Conservation (phyloP, 1,139 yeast species). For the Debaryomycetaceae sp. region DNA sequence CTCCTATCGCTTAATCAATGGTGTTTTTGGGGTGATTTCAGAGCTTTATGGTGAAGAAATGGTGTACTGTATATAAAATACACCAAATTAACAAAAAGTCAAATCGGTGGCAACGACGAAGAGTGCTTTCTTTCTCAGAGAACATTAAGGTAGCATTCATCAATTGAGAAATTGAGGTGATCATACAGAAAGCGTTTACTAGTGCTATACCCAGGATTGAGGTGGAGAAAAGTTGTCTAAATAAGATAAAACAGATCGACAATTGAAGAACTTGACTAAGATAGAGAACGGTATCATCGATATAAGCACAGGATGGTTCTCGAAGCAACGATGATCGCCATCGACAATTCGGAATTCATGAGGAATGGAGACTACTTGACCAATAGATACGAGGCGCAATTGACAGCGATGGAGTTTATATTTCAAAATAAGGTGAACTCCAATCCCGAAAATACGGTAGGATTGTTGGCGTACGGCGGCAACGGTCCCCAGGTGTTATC, state of each 20-base stretch:
- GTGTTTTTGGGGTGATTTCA: not conserved
- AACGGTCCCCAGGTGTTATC: constrained; percentile 80
- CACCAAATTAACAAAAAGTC: not conserved
- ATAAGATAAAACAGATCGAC: not conserved
- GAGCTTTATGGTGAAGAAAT: not conserved
- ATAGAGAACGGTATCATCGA: not conserved
- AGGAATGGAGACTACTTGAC: constrained; percentile 93
- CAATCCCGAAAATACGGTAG: constrained; percentile 94
- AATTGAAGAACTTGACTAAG: not conserved
- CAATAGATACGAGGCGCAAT: constrained; percentile 88
- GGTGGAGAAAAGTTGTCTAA: not conserved
- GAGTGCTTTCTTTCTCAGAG: not conserved
- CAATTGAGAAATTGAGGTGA: not conserved
- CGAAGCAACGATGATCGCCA: constrained; percentile 93
- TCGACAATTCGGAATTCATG: constrained; percentile 94
- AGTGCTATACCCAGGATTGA: not conserved
- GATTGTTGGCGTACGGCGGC: constrained; percentile 85
- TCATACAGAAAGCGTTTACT: not conserved
- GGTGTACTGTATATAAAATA: not conserved
- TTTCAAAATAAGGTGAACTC: constrained; percentile 83
- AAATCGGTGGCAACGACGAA: not conserved
- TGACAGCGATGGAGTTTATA: constrained; percentile 85
- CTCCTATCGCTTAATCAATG: not conserved
- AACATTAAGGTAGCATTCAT: not conserved
- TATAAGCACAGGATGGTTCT: constrained; percentile 57